Evolutionary conservation across 306 rosid genomes (phyloP).

Genomic region (Pyrus bretschneideri): DNA sequence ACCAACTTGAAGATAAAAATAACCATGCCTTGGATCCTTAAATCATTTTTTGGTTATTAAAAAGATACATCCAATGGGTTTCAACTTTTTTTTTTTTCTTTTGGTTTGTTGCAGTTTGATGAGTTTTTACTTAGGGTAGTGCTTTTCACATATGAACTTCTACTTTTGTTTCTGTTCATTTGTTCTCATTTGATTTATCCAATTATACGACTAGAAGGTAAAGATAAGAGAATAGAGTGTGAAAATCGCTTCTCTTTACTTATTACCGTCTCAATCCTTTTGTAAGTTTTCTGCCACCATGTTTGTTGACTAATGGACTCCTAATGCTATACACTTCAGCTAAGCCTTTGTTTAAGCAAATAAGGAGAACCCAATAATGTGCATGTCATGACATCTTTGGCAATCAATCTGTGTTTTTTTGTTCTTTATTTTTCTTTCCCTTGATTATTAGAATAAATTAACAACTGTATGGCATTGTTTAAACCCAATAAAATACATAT

Average conservation of each 20-base stretch:
- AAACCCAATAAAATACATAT: background rate
- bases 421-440: background rate
- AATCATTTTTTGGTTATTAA: background rate
- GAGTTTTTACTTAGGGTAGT: conserved; percentile 1
- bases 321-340: conserved; percentile 27
- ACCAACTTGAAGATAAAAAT: conserved; percentile 10
- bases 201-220: background rate
- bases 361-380: conserved; percentile 5
- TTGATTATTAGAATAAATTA: background rate
- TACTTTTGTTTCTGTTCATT: background rate
- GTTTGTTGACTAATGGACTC: conserved; percentile 18
- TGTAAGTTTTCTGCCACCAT: conserved; percentile 4
- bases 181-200: background rate
- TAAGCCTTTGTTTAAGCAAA: conserved; percentile 13
- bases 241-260: background rate
- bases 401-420: conserved; percentile 6
- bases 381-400: conserved; percentile 1
- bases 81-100: background rate
- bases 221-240: too few relatives aligned
- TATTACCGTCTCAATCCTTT: conserved; percentile 11
- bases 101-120: conserved; percentile 7
- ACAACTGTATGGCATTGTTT: background rate
- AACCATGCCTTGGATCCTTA: conserved; percentile 12
- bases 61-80: background rate
- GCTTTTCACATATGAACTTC: background rate